Conservation (phyloP, 2,329 filamentous ascomycete genomes). For the Neophaeococcomyces aloes region DNA sequence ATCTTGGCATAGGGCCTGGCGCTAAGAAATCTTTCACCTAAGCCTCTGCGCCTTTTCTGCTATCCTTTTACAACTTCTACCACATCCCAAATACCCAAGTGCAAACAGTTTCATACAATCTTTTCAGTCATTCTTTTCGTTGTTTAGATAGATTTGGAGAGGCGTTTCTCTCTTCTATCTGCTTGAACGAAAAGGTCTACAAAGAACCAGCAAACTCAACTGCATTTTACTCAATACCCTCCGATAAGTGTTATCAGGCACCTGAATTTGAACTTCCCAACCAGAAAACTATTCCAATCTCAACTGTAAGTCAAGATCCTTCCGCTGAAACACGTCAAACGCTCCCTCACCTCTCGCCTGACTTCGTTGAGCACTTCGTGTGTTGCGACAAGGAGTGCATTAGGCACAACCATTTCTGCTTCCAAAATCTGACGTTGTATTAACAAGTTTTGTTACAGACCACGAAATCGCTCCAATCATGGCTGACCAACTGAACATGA, state of each 20-base stretch:
- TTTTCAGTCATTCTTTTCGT: slow-evolving; percentile 20
- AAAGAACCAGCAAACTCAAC: slow-evolving; percentile 4
- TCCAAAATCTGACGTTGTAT: too few species aligned
- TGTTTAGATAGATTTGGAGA: slow-evolving; percentile 24
- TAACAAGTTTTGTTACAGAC: neutral
- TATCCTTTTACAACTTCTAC: slow-evolving; percentile 11
- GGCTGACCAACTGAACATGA: slow-evolving; percentile 49
- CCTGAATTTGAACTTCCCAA: neutral
- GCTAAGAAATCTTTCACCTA: neutral
- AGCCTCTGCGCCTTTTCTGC: slow-evolving; percentile 5
- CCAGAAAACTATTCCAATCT: neutral
- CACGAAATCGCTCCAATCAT: slow-evolving; percentile 24
- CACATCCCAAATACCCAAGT: slow-evolving; percentile 10
- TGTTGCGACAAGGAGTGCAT: too few species aligned
- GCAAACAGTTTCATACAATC: slow-evolving; percentile 9
- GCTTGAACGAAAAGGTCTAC: slow-evolving; percentile 17
- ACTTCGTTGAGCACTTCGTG: too few species aligned
- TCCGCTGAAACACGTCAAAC: neutral
- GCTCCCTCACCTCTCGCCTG: neutral
- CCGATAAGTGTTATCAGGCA: slow-evolving; percentile 2
- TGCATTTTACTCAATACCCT: neutral
- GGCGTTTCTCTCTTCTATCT: slow-evolving; percentile 23
- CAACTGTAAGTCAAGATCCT: neutral
- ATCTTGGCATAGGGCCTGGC: too few species aligned
- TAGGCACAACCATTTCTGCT: too few species aligned